A percentile compares a stretch with the other conserved stretches of the same genome.
Conservation (phyloP, 768 basidiomycete species). For the Wakefieldia striispora region DNA sequence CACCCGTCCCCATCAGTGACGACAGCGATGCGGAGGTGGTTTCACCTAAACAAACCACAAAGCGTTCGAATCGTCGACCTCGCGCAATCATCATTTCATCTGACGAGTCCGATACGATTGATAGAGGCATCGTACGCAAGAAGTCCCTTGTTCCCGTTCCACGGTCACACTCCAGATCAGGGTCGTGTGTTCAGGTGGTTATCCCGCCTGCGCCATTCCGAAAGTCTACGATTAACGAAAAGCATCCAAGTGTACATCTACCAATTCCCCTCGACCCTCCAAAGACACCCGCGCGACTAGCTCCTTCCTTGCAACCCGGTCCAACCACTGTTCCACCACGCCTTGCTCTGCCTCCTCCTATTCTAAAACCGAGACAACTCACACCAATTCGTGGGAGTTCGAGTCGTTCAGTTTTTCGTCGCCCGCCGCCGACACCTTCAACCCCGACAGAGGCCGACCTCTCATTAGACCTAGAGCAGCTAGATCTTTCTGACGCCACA, state of each 20-base stretch:
- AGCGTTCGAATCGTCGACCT: conserved; percentile 13
- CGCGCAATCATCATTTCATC: conserved; percentile 38
- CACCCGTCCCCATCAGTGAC: conserved; percentile 26
- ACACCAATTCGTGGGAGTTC: conserved; percentile 61
- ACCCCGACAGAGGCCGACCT: conserved; percentile 51
- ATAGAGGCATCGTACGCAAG: conserved; percentile 4
- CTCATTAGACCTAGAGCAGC: conserved; percentile 30
- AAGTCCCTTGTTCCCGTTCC: conserved; percentile 3
- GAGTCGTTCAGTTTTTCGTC: conserved; percentile 32
- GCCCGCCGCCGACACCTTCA: conserved; percentile 54
- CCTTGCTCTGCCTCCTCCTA: conserved; percentile 14
- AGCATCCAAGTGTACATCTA: conserved; percentile 8
- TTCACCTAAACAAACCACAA: conserved; percentile 10
- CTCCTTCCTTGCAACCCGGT: not conserved
- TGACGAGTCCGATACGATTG: conserved; percentile 46
- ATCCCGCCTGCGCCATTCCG: conserved; percentile 36
- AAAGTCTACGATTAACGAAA: conserved; percentile 17
- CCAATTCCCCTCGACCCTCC: conserved; percentile 2
- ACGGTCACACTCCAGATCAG: conserved; percentile 16
- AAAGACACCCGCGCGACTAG: not conserved
- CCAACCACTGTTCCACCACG: conserved; percentile 1
- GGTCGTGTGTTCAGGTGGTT: conserved; percentile 38
- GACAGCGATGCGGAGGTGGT: conserved; percentile 31
- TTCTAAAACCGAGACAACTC: conserved; percentile 52
- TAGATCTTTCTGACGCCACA: conserved; percentile 48